Conservation (phyloP, 257 asterid species). For the Knoxia roxburghii region DNA sequence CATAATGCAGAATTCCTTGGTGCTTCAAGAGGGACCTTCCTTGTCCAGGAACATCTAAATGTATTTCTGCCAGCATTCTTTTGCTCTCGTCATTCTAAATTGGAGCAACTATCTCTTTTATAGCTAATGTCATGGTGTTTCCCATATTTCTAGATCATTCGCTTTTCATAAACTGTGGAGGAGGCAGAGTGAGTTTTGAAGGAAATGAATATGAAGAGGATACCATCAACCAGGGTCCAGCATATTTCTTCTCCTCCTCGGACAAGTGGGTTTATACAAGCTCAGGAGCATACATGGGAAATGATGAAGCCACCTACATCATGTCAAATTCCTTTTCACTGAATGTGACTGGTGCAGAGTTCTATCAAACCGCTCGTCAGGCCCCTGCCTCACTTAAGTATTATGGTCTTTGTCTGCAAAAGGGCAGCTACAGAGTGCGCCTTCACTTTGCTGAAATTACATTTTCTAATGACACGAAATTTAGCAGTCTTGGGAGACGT, state of each 20-base stretch:
- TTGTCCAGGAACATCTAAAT: slow-evolving; percentile 37
- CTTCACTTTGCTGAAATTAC: slow-evolving; percentile 88
- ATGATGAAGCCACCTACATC: background rate
- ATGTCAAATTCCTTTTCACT: slow-evolving; percentile 28
- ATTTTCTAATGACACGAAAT: slow-evolving; percentile 46
- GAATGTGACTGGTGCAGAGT: slow-evolving; percentile 24
- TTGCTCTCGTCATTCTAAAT: background rate
- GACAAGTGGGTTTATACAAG: slow-evolving; percentile 81
- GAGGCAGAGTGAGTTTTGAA: slow-evolving; percentile 32
- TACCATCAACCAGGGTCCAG: slow-evolving; percentile 36
- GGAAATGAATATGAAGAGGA: slow-evolving; percentile 61
- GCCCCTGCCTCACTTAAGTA: slow-evolving; percentile 70
- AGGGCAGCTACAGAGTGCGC: slow-evolving; percentile 83
- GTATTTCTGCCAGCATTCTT: slow-evolving; percentile 31
- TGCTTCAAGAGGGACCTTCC: slow-evolving; percentile 68
- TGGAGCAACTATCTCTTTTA: background rate
- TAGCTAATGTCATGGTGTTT: background rate
- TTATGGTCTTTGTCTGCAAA: slow-evolving; percentile 68
- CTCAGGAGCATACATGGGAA: slow-evolving; percentile 48
- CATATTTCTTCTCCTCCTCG: slow-evolving; percentile 37
- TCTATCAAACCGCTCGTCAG: slow-evolving; percentile 70
- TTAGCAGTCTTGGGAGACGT: slow-evolving; percentile 68
- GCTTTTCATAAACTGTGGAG: slow-evolving; percentile 82
- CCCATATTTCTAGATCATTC: slow-evolving; percentile 44
- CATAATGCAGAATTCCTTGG: slow-evolving; percentile 43